phyloP scores from a whole-genome alignment of 305 asterid genomes.

The Andrographis paniculata region DNA sequence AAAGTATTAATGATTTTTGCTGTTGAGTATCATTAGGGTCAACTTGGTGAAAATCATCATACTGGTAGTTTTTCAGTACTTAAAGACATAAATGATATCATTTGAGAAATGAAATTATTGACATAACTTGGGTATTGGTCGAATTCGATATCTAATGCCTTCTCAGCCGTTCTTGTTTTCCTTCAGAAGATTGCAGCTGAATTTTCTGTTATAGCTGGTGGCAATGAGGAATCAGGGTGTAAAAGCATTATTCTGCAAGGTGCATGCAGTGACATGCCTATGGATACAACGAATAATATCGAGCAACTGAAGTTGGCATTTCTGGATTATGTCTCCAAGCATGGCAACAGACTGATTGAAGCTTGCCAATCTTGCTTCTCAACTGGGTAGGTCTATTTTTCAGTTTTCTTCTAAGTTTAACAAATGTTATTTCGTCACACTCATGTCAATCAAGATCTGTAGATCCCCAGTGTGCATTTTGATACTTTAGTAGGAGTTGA shows the following conservation, averaged over 20 bases:
- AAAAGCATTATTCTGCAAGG: conserved; percentile 31
- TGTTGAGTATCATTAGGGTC: too few species aligned
- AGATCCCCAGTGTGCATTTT: too few species aligned
- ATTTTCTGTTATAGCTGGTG: conserved; percentile 42
- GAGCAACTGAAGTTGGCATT: conserved; percentile 55
- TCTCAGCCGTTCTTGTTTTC: conserved; percentile 18
- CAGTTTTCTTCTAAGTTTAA: conserved; percentile 9
- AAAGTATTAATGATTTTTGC: too few species aligned
- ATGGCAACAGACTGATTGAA: conserved; percentile 41
- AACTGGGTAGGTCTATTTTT: conserved; percentile 40
- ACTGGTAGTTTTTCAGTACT: conserved; percentile 11
- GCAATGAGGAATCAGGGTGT: conserved; percentile 26
- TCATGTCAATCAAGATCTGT: too few species aligned
- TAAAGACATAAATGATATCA: conserved; percentile 9
- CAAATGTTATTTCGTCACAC: not conserved
- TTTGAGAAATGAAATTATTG: conserved; percentile 8
- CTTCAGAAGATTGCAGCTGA: conserved; percentile 73
- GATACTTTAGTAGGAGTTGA: not conserved
- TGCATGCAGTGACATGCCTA: conserved; percentile 32
- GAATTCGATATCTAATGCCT: conserved; percentile 19
- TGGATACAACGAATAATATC: conserved; percentile 34
- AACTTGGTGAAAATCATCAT: too few species aligned
- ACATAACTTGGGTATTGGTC: conserved; percentile 12
- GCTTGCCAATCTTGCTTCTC: conserved; percentile 55
- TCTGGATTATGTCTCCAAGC: conserved; percentile 60